A percentile compares a stretch with the other conserved stretches of the same genome.
These are phyloP conservation scores for Scedosporium apiospermum DNA, from an alignment of 2,329 filamentous ascomycete genomes.

Conservation along the genomic window DNA sequence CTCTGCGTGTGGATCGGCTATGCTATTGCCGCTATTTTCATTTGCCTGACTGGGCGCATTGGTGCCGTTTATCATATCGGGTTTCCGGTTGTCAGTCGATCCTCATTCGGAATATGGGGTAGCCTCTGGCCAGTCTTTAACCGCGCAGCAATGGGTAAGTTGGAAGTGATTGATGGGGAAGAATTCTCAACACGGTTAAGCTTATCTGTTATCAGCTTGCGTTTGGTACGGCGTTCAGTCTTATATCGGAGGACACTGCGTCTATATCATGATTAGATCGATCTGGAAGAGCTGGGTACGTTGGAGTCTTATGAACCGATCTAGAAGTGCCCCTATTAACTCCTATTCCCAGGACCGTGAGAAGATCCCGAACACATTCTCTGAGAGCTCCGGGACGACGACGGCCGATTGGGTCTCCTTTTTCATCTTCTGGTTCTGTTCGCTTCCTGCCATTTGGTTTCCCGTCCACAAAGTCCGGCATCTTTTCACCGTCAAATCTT, in stretches of 20 bases:
- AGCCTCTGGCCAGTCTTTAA: constrained; percentile 84
- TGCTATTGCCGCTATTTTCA: constrained; percentile 63
- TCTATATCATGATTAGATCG: constrained; percentile 78
- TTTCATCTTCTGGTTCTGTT: constrained; percentile 77
- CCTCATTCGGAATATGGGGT: constrained; percentile 84
- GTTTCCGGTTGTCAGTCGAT: constrained; percentile 70
- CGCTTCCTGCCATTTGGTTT: constrained; percentile 79
- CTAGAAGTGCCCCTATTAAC: too few relatives aligned
- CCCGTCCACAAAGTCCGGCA: constrained; percentile 83
- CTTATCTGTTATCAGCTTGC: constrained; percentile 39
- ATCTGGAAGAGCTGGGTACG: constrained; percentile 66
- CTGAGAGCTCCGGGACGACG: constrained; percentile 54
- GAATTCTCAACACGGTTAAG: background rate
- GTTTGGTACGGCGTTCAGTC: constrained; percentile 82
- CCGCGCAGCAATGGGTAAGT: constrained; percentile 63
- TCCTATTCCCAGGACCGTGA: constrained; percentile 28
- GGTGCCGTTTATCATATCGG: constrained; percentile 83
- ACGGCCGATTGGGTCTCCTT: constrained; percentile 73
- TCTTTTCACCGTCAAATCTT: constrained; percentile 83
- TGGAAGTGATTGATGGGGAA: background rate
- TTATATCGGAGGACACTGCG: constrained; percentile 78
- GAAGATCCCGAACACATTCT: constrained; percentile 58
- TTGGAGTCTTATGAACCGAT: background rate
- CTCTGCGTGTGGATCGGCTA: constrained; percentile 86
- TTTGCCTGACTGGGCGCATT: constrained; percentile 71